phyloP scores from a whole-genome alignment of 805 yeast species.

The Monosporozyma yasuniensis region DNA sequence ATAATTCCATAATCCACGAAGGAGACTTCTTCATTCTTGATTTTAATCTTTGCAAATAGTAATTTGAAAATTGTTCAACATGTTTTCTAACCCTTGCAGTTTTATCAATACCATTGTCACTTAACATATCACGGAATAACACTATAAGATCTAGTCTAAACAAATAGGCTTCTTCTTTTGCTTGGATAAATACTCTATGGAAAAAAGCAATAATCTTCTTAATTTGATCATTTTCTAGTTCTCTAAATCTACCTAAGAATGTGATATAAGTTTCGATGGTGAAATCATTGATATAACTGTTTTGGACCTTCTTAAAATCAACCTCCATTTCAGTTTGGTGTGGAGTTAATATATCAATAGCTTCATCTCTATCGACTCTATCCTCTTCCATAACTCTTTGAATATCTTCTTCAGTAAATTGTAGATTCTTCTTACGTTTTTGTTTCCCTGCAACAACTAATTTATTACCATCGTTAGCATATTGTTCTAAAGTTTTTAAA shows the following conservation, averaged over 20 bases:
- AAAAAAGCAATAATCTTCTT: conserved; percentile 60
- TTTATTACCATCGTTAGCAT: conserved; percentile 41
- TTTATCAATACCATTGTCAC: conserved; percentile 41
- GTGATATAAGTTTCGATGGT: conserved; percentile 59
- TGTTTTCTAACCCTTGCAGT: conserved; percentile 43
- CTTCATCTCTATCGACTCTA: conserved; percentile 26
- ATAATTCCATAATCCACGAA: conserved; percentile 49
- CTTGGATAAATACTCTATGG: conserved; percentile 57
- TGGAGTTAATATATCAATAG: conserved; percentile 21
- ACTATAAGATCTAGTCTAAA: conserved; percentile 69
- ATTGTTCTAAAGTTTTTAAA: conserved; percentile 58
- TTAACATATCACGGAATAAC: conserved; percentile 44
- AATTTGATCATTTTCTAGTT: conserved; percentile 50
- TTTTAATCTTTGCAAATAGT: conserved; percentile 53
- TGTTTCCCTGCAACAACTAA: conserved; percentile 41
- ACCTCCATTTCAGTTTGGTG: conserved; percentile 10
- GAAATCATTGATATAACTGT: conserved; percentile 34
- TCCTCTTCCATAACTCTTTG: conserved; percentile 31
- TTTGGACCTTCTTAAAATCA: conserved; percentile 18
- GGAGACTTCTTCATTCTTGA: conserved; percentile 43
- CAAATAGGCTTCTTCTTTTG: conserved; percentile 48
- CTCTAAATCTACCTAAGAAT: conserved; percentile 51
- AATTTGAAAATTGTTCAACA: conserved; percentile 53
- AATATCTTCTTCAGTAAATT: conserved; percentile 26
- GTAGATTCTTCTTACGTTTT: conserved; percentile 21